phyloP scores from a whole-genome alignment of 805 yeast species.

The Starmerella cellae region DNA sequence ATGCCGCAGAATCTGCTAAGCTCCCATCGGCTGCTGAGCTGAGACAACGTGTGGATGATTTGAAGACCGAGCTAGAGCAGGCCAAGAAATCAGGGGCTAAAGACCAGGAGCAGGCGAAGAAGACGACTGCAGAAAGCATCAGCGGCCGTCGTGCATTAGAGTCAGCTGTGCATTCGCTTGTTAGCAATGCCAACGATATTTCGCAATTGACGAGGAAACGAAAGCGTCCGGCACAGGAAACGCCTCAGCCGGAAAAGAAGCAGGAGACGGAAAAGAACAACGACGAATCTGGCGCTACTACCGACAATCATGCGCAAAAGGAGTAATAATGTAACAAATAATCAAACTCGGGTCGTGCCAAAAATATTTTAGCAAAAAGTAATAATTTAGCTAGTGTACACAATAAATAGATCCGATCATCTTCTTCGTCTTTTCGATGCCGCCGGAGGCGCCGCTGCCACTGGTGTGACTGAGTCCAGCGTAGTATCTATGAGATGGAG shows the following conservation, averaged over 20 bases:
- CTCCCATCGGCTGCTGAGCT: constrained; percentile 27
- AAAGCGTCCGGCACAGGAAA: constrained; percentile 9
- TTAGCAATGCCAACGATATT: constrained; percentile 24
- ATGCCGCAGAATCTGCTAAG: constrained; percentile 29
- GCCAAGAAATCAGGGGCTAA: constrained; percentile 3
- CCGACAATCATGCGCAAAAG: no score
- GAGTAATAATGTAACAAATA: no score
- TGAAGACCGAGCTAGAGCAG: constrained; percentile 14
- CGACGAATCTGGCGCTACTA: no score
- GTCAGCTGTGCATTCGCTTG: constrained; percentile 13
- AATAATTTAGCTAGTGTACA: no score
- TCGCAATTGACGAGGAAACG: constrained; percentile 24
- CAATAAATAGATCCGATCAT: not conserved
- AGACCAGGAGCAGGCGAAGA: constrained; percentile 7
- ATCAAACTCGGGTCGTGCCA: no score
- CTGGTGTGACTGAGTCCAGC: not conserved
- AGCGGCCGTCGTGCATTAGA: constrained; percentile 19
- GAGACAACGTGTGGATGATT: constrained; percentile 20
- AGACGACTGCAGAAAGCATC: constrained; percentile 15
- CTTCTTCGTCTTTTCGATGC: not conserved
- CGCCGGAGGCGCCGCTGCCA: not conserved
- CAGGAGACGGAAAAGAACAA: not conserved
- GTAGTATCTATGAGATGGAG: not conserved
- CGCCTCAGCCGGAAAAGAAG: not conserved
- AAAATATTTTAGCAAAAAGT: no score